Evolutionary conservation across 495 filamentous ascomycete genomes (phyloP).

Genomic region (Mycothermus thermophilus): DNA sequence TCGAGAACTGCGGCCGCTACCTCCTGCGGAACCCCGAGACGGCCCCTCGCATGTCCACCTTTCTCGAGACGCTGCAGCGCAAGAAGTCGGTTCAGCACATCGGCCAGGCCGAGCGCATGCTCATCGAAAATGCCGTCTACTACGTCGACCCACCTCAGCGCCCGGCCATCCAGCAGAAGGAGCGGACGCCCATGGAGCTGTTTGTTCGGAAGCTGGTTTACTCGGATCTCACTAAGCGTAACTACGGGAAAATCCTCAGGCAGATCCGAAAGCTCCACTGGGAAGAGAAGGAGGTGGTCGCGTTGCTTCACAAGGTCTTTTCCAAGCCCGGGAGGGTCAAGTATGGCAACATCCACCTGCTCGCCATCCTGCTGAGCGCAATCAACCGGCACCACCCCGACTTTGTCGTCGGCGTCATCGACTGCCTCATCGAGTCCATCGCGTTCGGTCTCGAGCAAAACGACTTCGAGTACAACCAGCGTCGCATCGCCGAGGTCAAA

Average conservation of each 20-base stretch:
- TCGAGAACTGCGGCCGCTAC: conserved; percentile 95
- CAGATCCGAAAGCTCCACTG: conserved; percentile 92
- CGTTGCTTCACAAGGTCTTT: conserved; percentile 79
- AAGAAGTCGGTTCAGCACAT: conserved; percentile 95
- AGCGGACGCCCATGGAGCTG: conserved; percentile 81
- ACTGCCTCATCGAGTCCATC: conserved; percentile 80
- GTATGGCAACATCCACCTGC: conserved; percentile 89
- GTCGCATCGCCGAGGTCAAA: conserved; percentile 88
- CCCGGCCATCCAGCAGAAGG: conserved; percentile 89
- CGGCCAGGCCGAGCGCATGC: conserved; percentile 91
- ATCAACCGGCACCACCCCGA: conserved; percentile 83
- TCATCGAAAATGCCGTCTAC: conserved; percentile 96
- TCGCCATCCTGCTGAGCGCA: conserved; percentile 80
- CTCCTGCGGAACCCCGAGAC: conserved; percentile 89
- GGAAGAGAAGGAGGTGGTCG: conserved; percentile 82
- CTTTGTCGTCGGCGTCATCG: conserved; percentile 76
- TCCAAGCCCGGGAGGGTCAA: conserved; percentile 94
- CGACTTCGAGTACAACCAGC: conserved; percentile 96
- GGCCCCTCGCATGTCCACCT: conserved; percentile 78
- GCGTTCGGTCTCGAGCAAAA: conserved; percentile 83
- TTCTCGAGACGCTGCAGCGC: conserved; percentile 84
- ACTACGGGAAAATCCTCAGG: conserved; percentile 83
- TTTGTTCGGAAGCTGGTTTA: conserved; percentile 89
- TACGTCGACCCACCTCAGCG: conserved; percentile 93
- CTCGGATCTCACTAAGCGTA: conserved; percentile 81